Evolutionary conservation across 2,329 filamentous ascomycete species (phyloP).

Genomic region (Penicillium sp.): DNA sequence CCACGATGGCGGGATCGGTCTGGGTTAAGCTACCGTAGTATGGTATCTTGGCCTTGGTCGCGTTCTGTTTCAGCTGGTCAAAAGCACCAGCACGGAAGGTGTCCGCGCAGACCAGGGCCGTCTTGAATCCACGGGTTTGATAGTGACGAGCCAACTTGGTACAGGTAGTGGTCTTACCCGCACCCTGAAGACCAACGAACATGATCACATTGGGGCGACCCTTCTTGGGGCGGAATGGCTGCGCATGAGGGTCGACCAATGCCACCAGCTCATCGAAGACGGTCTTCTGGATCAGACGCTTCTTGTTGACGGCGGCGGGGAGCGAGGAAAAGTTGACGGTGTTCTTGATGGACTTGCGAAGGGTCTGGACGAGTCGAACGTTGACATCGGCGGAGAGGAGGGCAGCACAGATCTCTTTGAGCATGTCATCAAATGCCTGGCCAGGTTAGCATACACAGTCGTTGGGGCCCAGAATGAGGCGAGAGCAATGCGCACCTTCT

Average conservation of each 20-base stretch:
- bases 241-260: constrained; percentile 91
- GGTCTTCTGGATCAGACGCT: constrained; percentile 94
- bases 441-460: constrained; percentile 14
- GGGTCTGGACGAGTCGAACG: constrained; percentile 84
- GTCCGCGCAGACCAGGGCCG: constrained; percentile 93
- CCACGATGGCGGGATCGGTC: constrained; percentile 91
- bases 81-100: constrained; percentile 98
- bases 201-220: constrained; percentile 96
- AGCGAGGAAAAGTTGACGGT: constrained; percentile 95
- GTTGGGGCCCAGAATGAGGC: constrained; percentile 4
- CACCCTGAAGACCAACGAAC: constrained; percentile 97
- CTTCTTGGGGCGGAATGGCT: constrained; percentile 96
- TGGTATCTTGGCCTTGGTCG: constrained; percentile 97
- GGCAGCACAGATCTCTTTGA: constrained; percentile 96
- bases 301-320: constrained; percentile 92
- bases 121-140: constrained; percentile 87
- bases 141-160: constrained; percentile 96
- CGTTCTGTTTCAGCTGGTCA: constrained; percentile 98
- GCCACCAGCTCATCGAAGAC: constrained; percentile 97
- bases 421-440: constrained; percentile 93
- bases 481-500: constrained; percentile 67
- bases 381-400: constrained; percentile 98
- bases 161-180: constrained; percentile 97
- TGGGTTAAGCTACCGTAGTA: constrained; percentile 97
- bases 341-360: constrained; percentile 89